These are phyloP conservation scores for Mortierella sp. DNA, from an alignment of 371 early-diverging fungal species.

Conservation along the genomic window DNA sequence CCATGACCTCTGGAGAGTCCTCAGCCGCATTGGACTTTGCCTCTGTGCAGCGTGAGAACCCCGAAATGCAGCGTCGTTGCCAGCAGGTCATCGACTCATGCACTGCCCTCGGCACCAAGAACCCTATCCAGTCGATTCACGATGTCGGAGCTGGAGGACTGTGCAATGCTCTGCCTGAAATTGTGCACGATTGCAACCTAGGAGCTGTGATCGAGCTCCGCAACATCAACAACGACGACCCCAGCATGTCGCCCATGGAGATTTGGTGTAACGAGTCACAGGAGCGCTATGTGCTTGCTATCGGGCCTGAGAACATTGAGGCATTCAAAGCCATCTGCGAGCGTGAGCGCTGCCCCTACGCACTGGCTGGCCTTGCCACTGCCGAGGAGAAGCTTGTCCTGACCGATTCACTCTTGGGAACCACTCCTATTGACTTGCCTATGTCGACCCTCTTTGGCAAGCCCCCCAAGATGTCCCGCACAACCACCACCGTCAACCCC, in stretches of 20 bases:
- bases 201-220: conserved; percentile 94
- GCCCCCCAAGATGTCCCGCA: conserved; percentile 93
- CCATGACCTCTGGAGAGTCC: conserved; percentile 90
- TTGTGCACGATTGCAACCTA: conserved; percentile 93
- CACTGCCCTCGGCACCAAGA: conserved; percentile 80
- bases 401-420: conserved; percentile 75
- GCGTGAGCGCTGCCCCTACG: conserved; percentile 95
- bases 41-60: conserved; percentile 97
- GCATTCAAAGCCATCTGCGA: conserved; percentile 81
- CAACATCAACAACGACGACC: conserved; percentile 89
- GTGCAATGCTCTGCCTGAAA: conserved; percentile 96
- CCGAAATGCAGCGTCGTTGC: conserved; percentile 97
- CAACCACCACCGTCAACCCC: conserved; percentile 65
- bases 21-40: conserved; percentile 95
- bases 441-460: conserved; percentile 97
- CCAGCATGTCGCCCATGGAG: conserved; percentile 96
- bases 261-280: conserved; percentile 99
- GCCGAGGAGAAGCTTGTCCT: conserved; percentile 85
- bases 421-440: conserved; percentile 89
- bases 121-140: conserved; percentile 93
- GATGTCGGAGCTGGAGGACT: conserved; percentile 99
- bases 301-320: conserved; percentile 73
- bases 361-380: conserved; percentile 92
- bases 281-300: conserved; percentile 96
- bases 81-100: conserved; percentile 97